phyloP scores from a whole-genome alignment of 257 asterid species.

The Nicotiana benthamiana region DNA sequence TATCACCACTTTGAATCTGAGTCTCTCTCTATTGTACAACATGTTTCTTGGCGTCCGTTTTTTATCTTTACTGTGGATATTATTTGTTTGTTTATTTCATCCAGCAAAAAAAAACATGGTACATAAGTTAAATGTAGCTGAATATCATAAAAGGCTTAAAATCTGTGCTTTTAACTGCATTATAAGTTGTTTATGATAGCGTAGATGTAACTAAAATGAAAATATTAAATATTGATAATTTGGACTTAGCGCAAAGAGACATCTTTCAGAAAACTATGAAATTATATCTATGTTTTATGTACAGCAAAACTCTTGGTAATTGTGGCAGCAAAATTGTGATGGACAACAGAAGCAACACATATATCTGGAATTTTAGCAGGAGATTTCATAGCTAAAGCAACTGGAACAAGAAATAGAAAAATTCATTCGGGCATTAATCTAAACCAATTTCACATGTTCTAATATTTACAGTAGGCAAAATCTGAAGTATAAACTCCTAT shows the following conservation, averaged over 20 bases:
- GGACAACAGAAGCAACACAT: neutral
- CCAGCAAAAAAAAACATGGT: neutral
- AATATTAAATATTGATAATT: neutral
- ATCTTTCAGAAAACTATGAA: neutral
- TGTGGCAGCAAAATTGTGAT: neutral
- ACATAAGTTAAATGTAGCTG: neutral
- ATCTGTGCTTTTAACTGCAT: neutral
- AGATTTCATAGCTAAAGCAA: neutral
- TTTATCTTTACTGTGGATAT: too few species aligned
- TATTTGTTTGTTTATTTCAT: neutral
- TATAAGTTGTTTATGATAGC: neutral
- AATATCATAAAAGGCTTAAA: neutral
- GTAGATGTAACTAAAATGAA: neutral
- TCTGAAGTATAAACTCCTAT: slow-evolving; percentile 2
- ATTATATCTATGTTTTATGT: neutral
- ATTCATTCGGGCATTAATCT: neutral
- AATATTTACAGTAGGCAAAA: slow-evolving; percentile 5
- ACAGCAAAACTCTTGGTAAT: neutral
- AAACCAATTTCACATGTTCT: neutral
- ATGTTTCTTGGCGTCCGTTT: too few species aligned
- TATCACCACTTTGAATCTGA: too few species aligned
- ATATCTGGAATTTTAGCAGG: neutral
- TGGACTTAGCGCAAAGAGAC: too few species aligned
- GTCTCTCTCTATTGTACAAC: too few species aligned
- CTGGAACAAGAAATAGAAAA: neutral